Evolutionary conservation across 352 stramenopile species (phyloP).

Genomic region (Stramenopiles sp.): DNA sequence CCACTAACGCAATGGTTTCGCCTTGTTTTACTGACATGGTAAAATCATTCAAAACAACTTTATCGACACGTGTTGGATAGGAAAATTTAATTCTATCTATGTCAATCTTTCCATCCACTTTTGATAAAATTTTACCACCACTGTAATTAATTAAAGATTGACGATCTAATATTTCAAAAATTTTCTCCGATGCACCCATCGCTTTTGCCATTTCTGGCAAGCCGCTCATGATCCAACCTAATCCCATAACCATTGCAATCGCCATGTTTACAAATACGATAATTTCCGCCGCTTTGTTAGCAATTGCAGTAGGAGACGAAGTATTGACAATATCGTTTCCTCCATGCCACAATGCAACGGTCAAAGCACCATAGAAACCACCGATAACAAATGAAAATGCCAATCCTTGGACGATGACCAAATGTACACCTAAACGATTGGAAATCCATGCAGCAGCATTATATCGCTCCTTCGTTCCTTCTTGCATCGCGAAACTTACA

Average conservation of each 20-base stretch:
- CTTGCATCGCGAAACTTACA: constrained; percentile 45
- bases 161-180: constrained; percentile 71
- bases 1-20: constrained; percentile 54
- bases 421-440: too few relatives aligned
- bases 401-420: constrained; percentile 50
- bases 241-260: constrained; percentile 49
- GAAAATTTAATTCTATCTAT: constrained; percentile 67
- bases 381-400: constrained; percentile 63
- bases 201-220: constrained; percentile 72
- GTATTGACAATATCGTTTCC: constrained; percentile 60
- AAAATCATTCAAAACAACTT: constrained; percentile 35
- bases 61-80: constrained; percentile 54
- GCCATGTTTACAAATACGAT: constrained; percentile 75
- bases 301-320: constrained; percentile 47
- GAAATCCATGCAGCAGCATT: constrained; percentile 50
- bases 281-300: constrained; percentile 69
- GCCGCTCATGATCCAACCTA: constrained; percentile 70
- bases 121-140: too few relatives aligned
- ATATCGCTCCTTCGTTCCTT: constrained; percentile 41
- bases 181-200: constrained; percentile 51
- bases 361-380: too few relatives aligned
- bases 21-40: constrained; percentile 43
- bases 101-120: too few relatives aligned
- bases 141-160: too few relatives aligned
- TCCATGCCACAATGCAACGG: constrained; percentile 70